phyloP scores from a whole-genome alignment of 2,329 filamentous ascomycete genomes.

The Lachnellula subtilissima region DNA sequence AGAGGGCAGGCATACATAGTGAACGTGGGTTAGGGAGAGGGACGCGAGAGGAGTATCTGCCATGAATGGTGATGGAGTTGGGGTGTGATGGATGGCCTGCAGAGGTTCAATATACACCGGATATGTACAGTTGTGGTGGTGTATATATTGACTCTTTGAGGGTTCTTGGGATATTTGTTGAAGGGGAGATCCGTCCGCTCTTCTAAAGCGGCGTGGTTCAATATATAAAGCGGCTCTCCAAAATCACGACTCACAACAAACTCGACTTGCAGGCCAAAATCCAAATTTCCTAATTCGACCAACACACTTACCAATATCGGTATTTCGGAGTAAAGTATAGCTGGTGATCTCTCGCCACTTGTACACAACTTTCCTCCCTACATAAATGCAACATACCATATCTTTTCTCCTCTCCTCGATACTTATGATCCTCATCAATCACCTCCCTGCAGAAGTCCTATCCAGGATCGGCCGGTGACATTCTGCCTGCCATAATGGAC shows the following conservation, averaged over 20 bases:
- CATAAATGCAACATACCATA: neutral
- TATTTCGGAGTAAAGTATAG: neutral
- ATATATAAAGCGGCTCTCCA: slow-evolving; percentile 20
- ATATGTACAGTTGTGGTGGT: neutral
- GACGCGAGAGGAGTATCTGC: slow-evolving; percentile 66
- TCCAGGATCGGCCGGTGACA: slow-evolving; percentile 24
- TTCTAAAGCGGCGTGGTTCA: slow-evolving; percentile 1
- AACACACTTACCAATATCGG: neutral
- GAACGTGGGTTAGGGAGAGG: slow-evolving; percentile 89
- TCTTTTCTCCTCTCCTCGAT: neutral
- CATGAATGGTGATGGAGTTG: slow-evolving; percentile 18
- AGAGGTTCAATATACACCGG: no score
- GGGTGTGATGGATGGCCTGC: no score
- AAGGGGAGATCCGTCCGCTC: neutral
- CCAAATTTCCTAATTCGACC: neutral
- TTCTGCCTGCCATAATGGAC: slow-evolving; percentile 44
- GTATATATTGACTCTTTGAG: neutral
- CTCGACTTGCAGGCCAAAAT: neutral
- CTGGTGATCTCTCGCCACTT: slow-evolving; percentile 11
- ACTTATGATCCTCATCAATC: slow-evolving; percentile 18
- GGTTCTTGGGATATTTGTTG: neutral
- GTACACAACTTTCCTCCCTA: neutral
- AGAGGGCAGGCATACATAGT: slow-evolving; percentile 65
- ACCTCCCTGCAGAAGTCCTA: slow-evolving; percentile 18
- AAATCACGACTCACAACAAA: slow-evolving; percentile 8